These are phyloP conservation scores for Thermomucor indicae-seudaticae DNA, from an alignment of 371 early-diverging fungal species.

Conservation along the genomic window DNA sequence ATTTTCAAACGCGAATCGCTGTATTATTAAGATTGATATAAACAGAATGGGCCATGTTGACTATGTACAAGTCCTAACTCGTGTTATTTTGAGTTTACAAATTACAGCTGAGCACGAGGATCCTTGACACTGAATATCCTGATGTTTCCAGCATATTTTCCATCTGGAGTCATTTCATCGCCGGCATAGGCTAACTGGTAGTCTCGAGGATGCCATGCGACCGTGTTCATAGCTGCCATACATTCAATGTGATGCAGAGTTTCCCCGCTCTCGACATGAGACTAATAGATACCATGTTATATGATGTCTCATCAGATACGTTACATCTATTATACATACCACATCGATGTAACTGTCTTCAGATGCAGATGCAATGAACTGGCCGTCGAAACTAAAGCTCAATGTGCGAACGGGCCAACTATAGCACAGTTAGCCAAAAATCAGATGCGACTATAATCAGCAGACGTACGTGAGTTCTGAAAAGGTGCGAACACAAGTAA, in stretches of 20 bases:
- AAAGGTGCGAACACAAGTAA: conserved; percentile 63
- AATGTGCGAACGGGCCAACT: conserved; percentile 84
- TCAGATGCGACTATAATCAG: not conserved
- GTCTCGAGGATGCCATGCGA: conserved; percentile 82
- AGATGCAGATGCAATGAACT: conserved; percentile 78
- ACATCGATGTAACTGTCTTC: conserved; percentile 79
- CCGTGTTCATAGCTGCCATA: conserved; percentile 70
- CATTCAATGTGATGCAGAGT: conserved; percentile 66
- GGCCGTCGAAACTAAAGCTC: conserved; percentile 83
- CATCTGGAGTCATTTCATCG: conserved; percentile 57
- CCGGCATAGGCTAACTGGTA: conserved; percentile 80
- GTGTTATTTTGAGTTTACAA: too few relatives aligned
- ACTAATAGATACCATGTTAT: conserved; percentile 30
- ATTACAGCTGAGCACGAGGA: not conserved
- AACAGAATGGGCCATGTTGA: not conserved
- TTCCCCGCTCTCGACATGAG: conserved; percentile 75
- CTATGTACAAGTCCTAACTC: not conserved
- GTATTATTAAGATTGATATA: not conserved
- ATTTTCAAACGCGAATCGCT: not conserved
- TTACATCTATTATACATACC: conserved; percentile 31
- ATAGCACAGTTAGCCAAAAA: not conserved
- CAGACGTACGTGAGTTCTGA: conserved; percentile 63
- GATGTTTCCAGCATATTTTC: conserved; percentile 43
- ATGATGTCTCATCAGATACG: not conserved
- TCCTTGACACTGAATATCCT: conserved; percentile 44